Base-by-base conservation (phyloP, 2,329 filamentous ascomycete species). In the Harringtonia aguacate region DNA sequence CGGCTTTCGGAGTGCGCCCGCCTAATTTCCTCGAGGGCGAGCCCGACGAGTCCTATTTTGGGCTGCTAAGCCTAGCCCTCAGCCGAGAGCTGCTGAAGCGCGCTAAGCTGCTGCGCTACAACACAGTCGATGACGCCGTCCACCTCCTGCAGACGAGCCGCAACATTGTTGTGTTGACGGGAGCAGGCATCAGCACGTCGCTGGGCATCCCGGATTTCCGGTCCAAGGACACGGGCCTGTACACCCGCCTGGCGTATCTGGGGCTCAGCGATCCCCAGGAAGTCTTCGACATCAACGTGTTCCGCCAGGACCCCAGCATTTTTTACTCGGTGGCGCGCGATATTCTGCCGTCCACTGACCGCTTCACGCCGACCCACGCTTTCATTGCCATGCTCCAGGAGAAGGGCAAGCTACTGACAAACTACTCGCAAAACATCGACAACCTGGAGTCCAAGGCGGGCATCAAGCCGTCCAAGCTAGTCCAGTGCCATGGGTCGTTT, bases 381-480 rank as follows among this genome's bases (percentile, higher is more conserved):
- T 98, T 98, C 66, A 94, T 98, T 57, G 79, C 81, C 29, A 73
- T 95, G 54, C 75, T 98, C 30, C 86, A 98, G 62, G 75, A 90
- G 53, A 84, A 88, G 61, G 80, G 77, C 52, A 95, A 95, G 62
- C 75, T 98, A 8, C 75, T 95, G 47, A 97, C 89, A 35, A 95
- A 97, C 65, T 98, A 95, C 67, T 94, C 92, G 0, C 92, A 98
- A 61, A 98, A 98, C 62, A 97, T 98, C 57, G 92, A 98, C 68
- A 95, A 95, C 55, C 79, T 95, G 41, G 90, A 98, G 62, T 76
- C 81, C 48, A 81, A 85, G 56, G 90, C 90, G 0, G 92, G 92
- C 20, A 86, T 98, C 48, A 65, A 70, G 20, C 73, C 78, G 2
- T 81, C 86, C 29, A 94, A 92, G 58, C 73, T 97, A 17, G 83